Percentiles rank a stretch among this genome's conserved stretches.
These are phyloP conservation scores for Plasmodium inui DNA, from an alignment of 169 alveolate species.

Conservation along the genomic window DNA sequence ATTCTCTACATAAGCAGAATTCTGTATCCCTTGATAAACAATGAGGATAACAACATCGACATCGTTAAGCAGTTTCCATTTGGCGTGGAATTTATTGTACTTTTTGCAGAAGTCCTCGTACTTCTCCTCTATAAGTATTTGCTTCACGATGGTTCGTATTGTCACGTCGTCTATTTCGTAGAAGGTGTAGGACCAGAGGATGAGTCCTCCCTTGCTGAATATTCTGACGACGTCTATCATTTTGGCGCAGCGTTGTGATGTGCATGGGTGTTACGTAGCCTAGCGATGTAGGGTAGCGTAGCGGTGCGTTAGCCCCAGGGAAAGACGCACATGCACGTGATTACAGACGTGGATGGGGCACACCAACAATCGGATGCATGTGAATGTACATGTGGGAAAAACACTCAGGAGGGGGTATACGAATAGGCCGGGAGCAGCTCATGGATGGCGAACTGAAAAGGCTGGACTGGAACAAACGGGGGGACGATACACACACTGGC, in stretches of 20 bases:
- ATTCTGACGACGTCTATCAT: constrained; percentile 70
- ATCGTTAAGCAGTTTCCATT: constrained; percentile 62
- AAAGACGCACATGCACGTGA: background rate
- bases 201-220: constrained; percentile 72
- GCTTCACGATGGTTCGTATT: constrained; percentile 50
- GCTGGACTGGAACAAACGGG: background rate
- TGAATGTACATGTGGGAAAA: background rate
- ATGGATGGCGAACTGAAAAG: background rate
- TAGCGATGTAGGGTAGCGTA: background rate
- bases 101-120: constrained; percentile 48
- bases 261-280: background rate
- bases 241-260: background rate
- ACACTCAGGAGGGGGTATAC: background rate
- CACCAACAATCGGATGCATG: background rate
- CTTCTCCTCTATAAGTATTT: constrained; percentile 29
- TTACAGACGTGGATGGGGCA: background rate
- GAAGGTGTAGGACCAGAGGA: constrained; percentile 72
- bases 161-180: constrained; percentile 56
- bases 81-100: constrained; percentile 43
- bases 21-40: constrained; percentile 64
- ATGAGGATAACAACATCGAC: constrained; percentile 51
- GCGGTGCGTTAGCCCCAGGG: background rate
- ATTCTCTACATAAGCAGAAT: constrained; percentile 40
- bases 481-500: background rate
- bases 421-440: background rate